Base-by-base conservation (phyloP, 768 basidiomycete species). In the Crassisporium funariophilum region DNA sequence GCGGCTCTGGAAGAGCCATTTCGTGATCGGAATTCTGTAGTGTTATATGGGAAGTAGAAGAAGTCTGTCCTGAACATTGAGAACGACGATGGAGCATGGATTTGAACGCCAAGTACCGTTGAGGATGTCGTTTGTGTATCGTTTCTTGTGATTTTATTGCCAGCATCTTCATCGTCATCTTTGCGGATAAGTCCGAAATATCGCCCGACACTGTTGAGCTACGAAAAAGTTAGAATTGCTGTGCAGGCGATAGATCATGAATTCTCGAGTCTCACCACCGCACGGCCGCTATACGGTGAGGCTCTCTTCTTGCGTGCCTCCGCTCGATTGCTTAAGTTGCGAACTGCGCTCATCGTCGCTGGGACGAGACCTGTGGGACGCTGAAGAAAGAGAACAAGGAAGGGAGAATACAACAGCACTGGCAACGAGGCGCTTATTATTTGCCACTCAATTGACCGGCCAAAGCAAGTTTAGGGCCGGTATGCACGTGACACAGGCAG, bases 281-380 rank as follows among this genome's bases (percentile, higher is more conserved):
- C 33, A 25, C 56, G 51, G 24, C 73, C 62, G 61, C n/a, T n/a
- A n/a, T n/a, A n/a, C n/a, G 86, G 86, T 2, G 73, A 75, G 34
- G 60, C 64, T 38, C 62, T 62, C 41, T 52, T 44, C 52, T 59
- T 59, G 53, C 55, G 51, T 42, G 54, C 50, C 65, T 70, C 57
- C 64, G 75, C 49, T 70, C 75, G 56, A 57, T 56, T 53, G 25
- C 70, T 24, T 64, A 67, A 55, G 39, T 49, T 62, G 46, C 84
- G 76, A 56, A 78, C 66, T 29, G 75, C 81, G 57, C 83, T 83
- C 84, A 86, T 86, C 33, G 57, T 56, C 52, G 58, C 29, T 35
- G 46, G 21, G 37, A 46, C 10, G 34, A n/a, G 39, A 21, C 25
- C 35, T 12, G 19, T 31, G 21, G 39, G 41, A 52, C 37, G 37